A percentile compares a stretch with the other conserved stretches of the same genome.
phyloP scores from a whole-genome alignment of 2,329 filamentous ascomycete genomes.

The Apiospora aurea region DNA sequence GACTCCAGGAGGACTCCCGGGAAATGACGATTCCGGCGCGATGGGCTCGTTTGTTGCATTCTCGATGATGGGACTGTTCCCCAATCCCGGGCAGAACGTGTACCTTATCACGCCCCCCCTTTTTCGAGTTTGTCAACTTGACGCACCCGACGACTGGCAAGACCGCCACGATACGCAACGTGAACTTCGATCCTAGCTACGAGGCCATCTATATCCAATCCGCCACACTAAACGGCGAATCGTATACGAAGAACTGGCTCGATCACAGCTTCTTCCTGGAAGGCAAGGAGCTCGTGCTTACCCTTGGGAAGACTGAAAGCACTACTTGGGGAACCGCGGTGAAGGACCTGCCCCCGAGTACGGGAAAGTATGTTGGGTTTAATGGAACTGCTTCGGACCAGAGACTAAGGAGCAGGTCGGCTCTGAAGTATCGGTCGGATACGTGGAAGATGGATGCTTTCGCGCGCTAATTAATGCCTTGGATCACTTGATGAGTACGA shows the following conservation, averaged over 20 bases:
- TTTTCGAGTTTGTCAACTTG: slow-evolving; percentile 67
- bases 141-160: slow-evolving; percentile 64
- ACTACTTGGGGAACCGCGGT: slow-evolving; percentile 64
- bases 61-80: slow-evolving; percentile 74
- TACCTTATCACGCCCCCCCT: slow-evolving; percentile 76
- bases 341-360: slow-evolving; percentile 68
- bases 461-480: not conserved
- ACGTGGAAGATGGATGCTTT: not conserved
- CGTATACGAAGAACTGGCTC: slow-evolving; percentile 72
- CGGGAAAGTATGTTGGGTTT: slow-evolving; percentile 48
- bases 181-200: slow-evolving; percentile 68
- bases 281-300: slow-evolving; percentile 69
- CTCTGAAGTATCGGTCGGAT: slow-evolving; percentile 9
- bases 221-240: slow-evolving; percentile 65
- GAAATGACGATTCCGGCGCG: slow-evolving; percentile 74
- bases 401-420: not conserved
- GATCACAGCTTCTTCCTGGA: slow-evolving; percentile 72
- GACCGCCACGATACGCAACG: slow-evolving; percentile 63
- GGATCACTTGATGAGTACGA: not conserved
- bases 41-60: slow-evolving; percentile 74
- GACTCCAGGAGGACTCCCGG: slow-evolving; percentile 66
- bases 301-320: slow-evolving; percentile 67
- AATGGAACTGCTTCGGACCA: slow-evolving; percentile 23
- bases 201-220: slow-evolving; percentile 69
- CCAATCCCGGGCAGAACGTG: slow-evolving; percentile 61